A percentile compares a stretch with the other conserved stretches of the same genome.
Evolutionary conservation across 2,329 filamentous ascomycete genomes (phyloP).

Genomic region (Talaromyces sp.): DNA sequence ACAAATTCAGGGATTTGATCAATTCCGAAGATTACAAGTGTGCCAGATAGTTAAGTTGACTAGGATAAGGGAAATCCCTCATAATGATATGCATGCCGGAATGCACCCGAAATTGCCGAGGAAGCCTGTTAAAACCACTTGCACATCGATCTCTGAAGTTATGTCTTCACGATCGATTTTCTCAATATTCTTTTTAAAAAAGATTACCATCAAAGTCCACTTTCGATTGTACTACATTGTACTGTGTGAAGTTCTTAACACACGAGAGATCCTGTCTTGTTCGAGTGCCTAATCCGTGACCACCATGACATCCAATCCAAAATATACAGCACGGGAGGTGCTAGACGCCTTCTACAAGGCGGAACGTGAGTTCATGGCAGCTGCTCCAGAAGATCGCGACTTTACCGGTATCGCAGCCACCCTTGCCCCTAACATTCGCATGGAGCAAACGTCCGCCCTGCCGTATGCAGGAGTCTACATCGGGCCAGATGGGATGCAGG

Average conservation of each 20-base stretch:
- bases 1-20: not conserved
- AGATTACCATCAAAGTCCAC: too few species aligned
- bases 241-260: not conserved
- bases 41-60: not conserved
- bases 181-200: not conserved
- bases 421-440: conserved; percentile 27
- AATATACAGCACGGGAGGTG: conserved; percentile 25
- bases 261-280: not conserved
- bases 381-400: conserved; percentile 28
- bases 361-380: conserved; percentile 34
- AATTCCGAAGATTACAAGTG: not conserved
- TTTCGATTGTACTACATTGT: not conserved
- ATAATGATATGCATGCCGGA: not conserved
- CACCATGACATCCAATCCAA: conserved; percentile 5
- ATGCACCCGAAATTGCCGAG: not conserved
- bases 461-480: conserved; percentile 33
- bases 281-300: not conserved
- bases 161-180: not conserved
- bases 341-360: conserved; percentile 35
- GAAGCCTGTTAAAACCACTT: not conserved
- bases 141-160: not conserved
- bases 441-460: conserved; percentile 21
- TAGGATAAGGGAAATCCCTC: not conserved
- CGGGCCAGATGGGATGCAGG: conserved; percentile 31
- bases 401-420: conserved; percentile 30